Conservation (phyloP, 208 protist species). For the Trypanosoma cruzi region DNA sequence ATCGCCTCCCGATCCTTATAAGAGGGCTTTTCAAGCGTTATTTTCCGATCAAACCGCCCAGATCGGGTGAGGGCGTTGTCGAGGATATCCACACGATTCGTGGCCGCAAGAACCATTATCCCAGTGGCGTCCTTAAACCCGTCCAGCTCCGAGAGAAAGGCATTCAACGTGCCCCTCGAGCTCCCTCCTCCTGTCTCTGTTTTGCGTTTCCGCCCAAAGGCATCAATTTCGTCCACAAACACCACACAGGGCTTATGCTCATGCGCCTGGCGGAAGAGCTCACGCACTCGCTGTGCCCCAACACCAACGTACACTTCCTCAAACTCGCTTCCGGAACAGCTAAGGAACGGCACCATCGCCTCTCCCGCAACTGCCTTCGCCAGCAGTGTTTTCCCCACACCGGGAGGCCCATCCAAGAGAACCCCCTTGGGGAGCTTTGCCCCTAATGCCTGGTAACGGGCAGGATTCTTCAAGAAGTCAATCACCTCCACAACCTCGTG, state of each 20-base stretch:
- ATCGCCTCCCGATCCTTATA: slow-evolving; percentile 95
- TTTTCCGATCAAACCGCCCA: slow-evolving; percentile 94
- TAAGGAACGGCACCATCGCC: slow-evolving; percentile 96
- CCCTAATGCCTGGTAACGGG: slow-evolving; percentile 93
- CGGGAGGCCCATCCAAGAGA: slow-evolving; percentile 95
- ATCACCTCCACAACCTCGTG: slow-evolving; percentile 94
- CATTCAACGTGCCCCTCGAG: slow-evolving; percentile 96
- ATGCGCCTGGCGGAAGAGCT: slow-evolving; percentile 94
- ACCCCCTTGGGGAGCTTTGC: slow-evolving; percentile 96
- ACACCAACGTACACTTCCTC: slow-evolving; percentile 98
- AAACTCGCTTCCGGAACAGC: slow-evolving; percentile 94
- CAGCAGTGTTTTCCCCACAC: slow-evolving; percentile 95
- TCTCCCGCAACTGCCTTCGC: slow-evolving; percentile 89
- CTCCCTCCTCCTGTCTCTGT: slow-evolving; percentile 58
- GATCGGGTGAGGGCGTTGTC: slow-evolving; percentile 97
- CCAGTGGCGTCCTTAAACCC: slow-evolving; percentile 93
- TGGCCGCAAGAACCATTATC: slow-evolving; percentile 98
- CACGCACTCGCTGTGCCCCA: slow-evolving; percentile 92
- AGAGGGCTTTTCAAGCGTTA: slow-evolving; percentile 94
- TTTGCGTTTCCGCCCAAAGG: slow-evolving; percentile 87
- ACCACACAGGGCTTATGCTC: slow-evolving; percentile 96
- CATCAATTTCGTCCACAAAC: slow-evolving; percentile 98
- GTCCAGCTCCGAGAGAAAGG: slow-evolving; percentile 98
- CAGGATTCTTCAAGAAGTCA: slow-evolving; percentile 94
- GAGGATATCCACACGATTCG: slow-evolving; percentile 97